These are phyloP conservation scores for Viola odorata DNA, from an alignment of 345 rosid genomes.

Conservation along the genomic window DNA sequence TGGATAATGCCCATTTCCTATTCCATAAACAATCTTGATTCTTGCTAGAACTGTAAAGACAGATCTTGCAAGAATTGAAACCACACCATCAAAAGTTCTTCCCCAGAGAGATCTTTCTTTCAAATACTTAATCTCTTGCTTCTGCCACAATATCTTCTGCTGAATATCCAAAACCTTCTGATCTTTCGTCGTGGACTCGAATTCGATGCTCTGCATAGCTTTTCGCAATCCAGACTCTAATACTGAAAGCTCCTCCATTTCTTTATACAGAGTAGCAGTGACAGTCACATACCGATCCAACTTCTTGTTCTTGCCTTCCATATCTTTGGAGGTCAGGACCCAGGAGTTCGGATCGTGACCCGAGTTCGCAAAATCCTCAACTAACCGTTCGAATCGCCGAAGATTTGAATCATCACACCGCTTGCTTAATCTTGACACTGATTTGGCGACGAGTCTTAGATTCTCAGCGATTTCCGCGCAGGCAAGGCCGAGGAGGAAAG, in stretches of 20 bases:
- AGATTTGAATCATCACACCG: conserved; percentile 46
- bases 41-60: conserved; percentile 68
- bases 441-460: conserved; percentile 42
- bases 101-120: conserved; percentile 84
- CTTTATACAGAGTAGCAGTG: conserved; percentile 63
- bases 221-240: conserved; percentile 55
- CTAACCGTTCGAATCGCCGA: conserved; percentile 40
- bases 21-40: conserved; percentile 65
- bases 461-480: conserved; percentile 79
- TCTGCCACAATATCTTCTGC: conserved; percentile 56
- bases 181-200: conserved; percentile 29
- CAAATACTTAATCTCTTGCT: conserved; percentile 70
- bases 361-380: conserved; percentile 59
- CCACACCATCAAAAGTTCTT: conserved; percentile 65
- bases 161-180: conserved; percentile 63
- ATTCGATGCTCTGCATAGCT: conserved; percentile 21
- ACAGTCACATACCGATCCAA: conserved; percentile 64
- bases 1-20: conserved; percentile 38
- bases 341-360: conserved; percentile 61
- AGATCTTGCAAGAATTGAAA: conserved; percentile 50
- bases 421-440: conserved; percentile 55
- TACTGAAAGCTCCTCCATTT: conserved; percentile 70
- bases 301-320: conserved; percentile 62
- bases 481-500: conserved; percentile 69
- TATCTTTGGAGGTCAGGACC: conserved; percentile 55